Evolutionary conservation across 768 basidiomycete species (phyloP), one percentile per base, ranked within the genome.

Genomic region (Tulasnella sp.): DNA sequence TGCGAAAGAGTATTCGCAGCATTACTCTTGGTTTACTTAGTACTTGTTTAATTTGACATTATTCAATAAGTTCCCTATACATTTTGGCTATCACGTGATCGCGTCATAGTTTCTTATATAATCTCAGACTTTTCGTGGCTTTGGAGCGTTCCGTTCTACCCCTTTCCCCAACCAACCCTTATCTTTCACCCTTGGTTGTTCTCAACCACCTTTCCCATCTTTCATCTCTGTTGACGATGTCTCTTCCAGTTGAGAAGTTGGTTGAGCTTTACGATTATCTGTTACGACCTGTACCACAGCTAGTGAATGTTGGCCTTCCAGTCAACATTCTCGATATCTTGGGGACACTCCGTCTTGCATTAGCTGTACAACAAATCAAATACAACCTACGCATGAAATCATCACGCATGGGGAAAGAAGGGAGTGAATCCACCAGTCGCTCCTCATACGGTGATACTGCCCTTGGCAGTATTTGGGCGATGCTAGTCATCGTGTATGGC

Each of bases 401-500:
- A 45, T 56, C 60, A 2, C 67, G 67, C 66, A 13, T 79, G 81
- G 3, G 78, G 82, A 55, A 69, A 72, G 31, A 74, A 77, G 58
- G 76, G n/a, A n/a, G n/a, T n/a, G 4, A 20, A 6, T n/a, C 16
- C 45, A n/a, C 29, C 33, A 9, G 32, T 9, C n/a, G 20, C 25
- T 31, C 45, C 29, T 1, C n/a, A n/a, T n/a, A n/a, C n/a, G 32
- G 6, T 6, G 49, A 51, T 22, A 43, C 15, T 16, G 39, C 27
- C 25, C 16, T 54, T 42, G 20, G 32, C 19, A 50, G n/a, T 19
- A 75, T 57, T 61, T 73, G 15, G 62, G 71, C 4, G 0, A 78
- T 78, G 2, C 65, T 83, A 28, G 65, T 76, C 12, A 77, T 87
- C 25, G 83, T 86, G 1, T 86, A 78, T 59, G 84, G 83, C 7